A percentile compares a stretch with the other conserved stretches of the same genome.
These are phyloP conservation scores for Podospora pseudopauciseta DNA, from an alignment of 495 filamentous ascomycete genomes.

Conservation along the genomic window DNA sequence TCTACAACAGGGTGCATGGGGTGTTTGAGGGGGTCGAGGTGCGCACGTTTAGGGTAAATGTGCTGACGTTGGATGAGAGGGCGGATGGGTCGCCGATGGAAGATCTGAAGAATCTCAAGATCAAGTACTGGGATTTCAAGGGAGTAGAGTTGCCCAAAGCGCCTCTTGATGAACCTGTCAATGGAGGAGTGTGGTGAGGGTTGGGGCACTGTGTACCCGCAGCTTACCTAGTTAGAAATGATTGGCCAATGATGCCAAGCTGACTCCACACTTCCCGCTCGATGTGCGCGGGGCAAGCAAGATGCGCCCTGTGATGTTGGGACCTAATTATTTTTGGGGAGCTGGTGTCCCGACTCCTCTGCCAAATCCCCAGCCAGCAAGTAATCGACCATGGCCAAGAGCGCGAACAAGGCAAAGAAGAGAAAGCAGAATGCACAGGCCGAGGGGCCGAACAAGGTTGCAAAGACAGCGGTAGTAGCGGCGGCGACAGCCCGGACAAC, in stretches of 20 bases:
- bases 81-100: constrained; percentile 9
- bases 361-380: background rate
- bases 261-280: background rate
- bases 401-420: background rate
- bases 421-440: constrained; percentile 14
- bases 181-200: background rate
- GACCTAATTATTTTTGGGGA: background rate
- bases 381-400: background rate
- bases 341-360: background rate
- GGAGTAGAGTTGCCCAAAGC: background rate
- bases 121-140: constrained; percentile 10
- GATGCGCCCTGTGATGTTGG: background rate
- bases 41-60: background rate
- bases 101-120: constrained; percentile 6
- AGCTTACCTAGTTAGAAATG: background rate
- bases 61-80: constrained; percentile 7
- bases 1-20: background rate
- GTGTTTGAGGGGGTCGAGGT: background rate
- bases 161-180: background rate
- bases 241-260: background rate
- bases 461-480: constrained; percentile 21
- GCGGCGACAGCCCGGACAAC: constrained; percentile 2
- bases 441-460: constrained; percentile 27
- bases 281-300: background rate
- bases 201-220: background rate